Evolutionary conservation across 768 basidiomycete species (phyloP), one percentile per base, ranked within the genome.

Genomic region (Phylloporus scabripes): DNA sequence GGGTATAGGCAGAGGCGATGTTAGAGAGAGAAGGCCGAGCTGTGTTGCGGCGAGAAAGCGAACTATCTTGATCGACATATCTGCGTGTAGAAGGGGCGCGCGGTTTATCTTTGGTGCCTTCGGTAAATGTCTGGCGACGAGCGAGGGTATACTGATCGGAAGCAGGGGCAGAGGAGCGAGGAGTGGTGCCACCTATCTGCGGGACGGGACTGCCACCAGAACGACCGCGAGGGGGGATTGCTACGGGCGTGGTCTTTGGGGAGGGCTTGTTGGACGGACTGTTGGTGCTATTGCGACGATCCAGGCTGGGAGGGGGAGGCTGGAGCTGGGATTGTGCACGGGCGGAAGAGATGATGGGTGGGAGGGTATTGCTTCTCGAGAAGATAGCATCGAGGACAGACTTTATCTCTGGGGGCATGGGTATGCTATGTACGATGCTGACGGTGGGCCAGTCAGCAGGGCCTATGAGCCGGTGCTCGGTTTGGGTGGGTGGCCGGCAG

Each of bases 361-460:
- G 54, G 55, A 60, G 39, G 60, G 69, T 49, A 54, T 64, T 65
- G 37, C 69, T 68, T 56, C 71, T 71, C 29, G 72, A 63, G 37
- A 76, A 64, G 43, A 80, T 66, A 49, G 72, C 74, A 50, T 85
- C 85, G 44, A 88, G 73, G 45, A 81, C 67, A n/a, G 76, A 70
- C 66, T 83, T 85, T 66, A 88, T 77, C 44, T 85, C 84, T 11
- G 74, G 62, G 15, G 89, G 89, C 52, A 90, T 87, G 46, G 83
- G 75, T 47, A 90, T 72, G 51, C 78, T 77, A 60, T 91, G 85
- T 10, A 90, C 80, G 53, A 78, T 74, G 67, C 80, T 84, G 64
- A 92, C 87, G 26, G 86, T 79, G 56, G 75, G 80, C 89, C 89
- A 92, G 65, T 90, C 88, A 3, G 83, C 82, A 44, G 81, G 75